Conservation (phyloP, 2,329 filamentous ascomycete genomes). For the Phoma sp. region DNA sequence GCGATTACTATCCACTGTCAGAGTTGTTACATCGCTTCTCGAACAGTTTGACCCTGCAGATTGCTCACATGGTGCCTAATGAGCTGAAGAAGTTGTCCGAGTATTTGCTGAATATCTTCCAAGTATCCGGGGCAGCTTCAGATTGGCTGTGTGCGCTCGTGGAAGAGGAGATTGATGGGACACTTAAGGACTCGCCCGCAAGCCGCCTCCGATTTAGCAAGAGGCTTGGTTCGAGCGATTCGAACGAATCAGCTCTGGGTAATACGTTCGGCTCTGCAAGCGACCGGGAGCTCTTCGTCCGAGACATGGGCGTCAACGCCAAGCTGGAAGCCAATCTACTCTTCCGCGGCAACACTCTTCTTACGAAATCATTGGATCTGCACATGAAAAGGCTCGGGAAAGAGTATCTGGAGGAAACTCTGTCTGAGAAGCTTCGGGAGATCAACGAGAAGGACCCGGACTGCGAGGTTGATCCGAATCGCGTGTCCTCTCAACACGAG, state of each 20-base stretch:
- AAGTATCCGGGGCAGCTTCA: slow-evolving; percentile 80
- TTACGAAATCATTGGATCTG: slow-evolving; percentile 91
- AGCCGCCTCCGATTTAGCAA: slow-evolving; percentile 71
- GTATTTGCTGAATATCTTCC: slow-evolving; percentile 90
- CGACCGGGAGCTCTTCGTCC: slow-evolving; percentile 73
- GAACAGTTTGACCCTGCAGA: slow-evolving; percentile 81
- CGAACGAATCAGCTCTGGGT: slow-evolving; percentile 56
- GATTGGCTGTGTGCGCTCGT: slow-evolving; percentile 94
- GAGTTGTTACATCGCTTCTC: slow-evolving; percentile 85
- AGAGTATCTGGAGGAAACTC: slow-evolving; percentile 86
- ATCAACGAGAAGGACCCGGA: slow-evolving; percentile 91
- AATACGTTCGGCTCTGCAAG: slow-evolving; percentile 49
- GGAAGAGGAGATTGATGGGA: slow-evolving; percentile 95
- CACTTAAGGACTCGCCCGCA: slow-evolving; percentile 78
- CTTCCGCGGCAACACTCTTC: slow-evolving; percentile 90
- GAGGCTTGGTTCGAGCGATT: slow-evolving; percentile 74
- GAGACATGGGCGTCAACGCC: slow-evolving; percentile 78
- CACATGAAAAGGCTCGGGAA: slow-evolving; percentile 95
- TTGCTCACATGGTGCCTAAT: slow-evolving; percentile 77
- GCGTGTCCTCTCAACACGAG: slow-evolving; percentile 70
- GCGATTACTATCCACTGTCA: slow-evolving; percentile 83
- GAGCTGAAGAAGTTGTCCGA: slow-evolving; percentile 83
- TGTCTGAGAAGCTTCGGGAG: slow-evolving; percentile 83
- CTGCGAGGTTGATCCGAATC: slow-evolving; percentile 93
- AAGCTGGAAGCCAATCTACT: slow-evolving; percentile 91